A percentile compares a stretch with the other conserved stretches of the same genome.
Conservation (phyloP, 2,329 filamentous ascomycete species). For the Neocucurbitaria cava region DNA sequence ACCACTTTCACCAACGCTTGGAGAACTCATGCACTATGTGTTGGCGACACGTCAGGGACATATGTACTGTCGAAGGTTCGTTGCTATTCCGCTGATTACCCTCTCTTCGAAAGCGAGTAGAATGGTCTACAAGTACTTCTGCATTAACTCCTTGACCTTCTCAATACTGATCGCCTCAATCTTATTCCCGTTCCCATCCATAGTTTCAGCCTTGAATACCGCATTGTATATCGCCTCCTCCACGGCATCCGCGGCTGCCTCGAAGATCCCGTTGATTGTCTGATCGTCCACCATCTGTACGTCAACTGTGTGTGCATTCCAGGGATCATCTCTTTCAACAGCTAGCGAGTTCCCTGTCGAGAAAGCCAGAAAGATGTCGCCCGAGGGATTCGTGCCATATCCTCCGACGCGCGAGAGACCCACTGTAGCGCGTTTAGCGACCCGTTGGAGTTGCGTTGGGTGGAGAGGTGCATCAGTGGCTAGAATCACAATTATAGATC, state of each 20-base stretch:
- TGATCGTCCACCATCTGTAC: constrained; percentile 63
- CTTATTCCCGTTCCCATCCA: constrained; percentile 61
- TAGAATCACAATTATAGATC: constrained; percentile 68
- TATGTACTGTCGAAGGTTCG: too few relatives aligned
- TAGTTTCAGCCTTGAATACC: constrained; percentile 66
- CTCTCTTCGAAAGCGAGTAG: too few relatives aligned
- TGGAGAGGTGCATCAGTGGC: constrained; percentile 68
- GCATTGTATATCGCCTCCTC: constrained; percentile 73
- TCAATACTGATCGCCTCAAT: constrained; percentile 44
- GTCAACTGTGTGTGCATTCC: constrained; percentile 51
- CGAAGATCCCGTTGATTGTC: constrained; percentile 67
- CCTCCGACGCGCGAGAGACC: constrained; percentile 68
- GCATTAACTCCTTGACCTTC: constrained; percentile 47
- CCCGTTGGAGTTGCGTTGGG: constrained; percentile 62
- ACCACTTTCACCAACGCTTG: too few relatives aligned
- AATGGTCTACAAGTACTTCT: constrained; percentile 37
- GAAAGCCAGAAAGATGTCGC: constrained; percentile 72
- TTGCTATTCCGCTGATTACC: too few relatives aligned
- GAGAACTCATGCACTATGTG: too few relatives aligned
- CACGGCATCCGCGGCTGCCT: constrained; percentile 67
- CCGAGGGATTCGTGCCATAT: constrained; percentile 67
- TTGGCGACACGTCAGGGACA: too few relatives aligned
- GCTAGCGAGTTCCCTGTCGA: constrained; percentile 65
- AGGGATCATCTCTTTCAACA: constrained; percentile 51
- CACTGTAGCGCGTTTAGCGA: constrained; percentile 68